phyloP scores from a whole-genome alignment of 345 rosid genomes.

The Cardiospermum halicacabum region DNA sequence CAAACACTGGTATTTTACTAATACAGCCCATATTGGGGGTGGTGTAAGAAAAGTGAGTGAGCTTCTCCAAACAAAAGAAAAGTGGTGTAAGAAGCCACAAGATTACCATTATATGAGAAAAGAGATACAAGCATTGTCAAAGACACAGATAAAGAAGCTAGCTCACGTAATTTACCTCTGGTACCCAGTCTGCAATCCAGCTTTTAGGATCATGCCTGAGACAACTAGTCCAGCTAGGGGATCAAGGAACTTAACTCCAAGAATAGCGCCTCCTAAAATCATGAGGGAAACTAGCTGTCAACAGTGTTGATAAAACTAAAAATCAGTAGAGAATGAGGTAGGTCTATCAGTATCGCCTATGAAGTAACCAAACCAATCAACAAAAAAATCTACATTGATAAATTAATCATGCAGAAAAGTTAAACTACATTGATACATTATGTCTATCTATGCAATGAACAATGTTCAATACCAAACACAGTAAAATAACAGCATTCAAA shows the following conservation, averaged over 20 bases:
- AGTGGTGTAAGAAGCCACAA: background rate
- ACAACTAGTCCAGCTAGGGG: constrained; percentile 93
- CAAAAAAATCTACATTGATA: background rate
- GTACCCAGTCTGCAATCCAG: constrained; percentile 75
- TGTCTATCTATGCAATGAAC: background rate
- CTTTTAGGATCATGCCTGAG: constrained; percentile 80
- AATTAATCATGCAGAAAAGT: background rate
- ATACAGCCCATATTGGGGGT: no score
- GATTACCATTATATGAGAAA: background rate
- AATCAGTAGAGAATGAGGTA: background rate
- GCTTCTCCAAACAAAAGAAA: background rate
- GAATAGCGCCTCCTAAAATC: constrained; percentile 79
- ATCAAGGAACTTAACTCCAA: constrained; percentile 80
- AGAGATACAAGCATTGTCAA: background rate
- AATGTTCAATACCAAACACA: background rate
- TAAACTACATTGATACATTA: background rate
- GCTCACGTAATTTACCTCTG: constrained; percentile 52
- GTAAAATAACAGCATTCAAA: background rate
- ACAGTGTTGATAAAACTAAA: constrained; percentile 1
- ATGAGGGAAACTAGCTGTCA: constrained; percentile 14
- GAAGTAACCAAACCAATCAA: background rate
- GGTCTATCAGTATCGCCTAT: background rate
- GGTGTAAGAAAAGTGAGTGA: background rate
- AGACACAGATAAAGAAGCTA: background rate
- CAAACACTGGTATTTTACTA: background rate